A percentile compares a stretch with the other conserved stretches of the same genome.
These are phyloP conservation scores for Beauveria caledonica DNA, from an alignment of 2,329 filamentous ascomycete species.

Conservation along the genomic window DNA sequence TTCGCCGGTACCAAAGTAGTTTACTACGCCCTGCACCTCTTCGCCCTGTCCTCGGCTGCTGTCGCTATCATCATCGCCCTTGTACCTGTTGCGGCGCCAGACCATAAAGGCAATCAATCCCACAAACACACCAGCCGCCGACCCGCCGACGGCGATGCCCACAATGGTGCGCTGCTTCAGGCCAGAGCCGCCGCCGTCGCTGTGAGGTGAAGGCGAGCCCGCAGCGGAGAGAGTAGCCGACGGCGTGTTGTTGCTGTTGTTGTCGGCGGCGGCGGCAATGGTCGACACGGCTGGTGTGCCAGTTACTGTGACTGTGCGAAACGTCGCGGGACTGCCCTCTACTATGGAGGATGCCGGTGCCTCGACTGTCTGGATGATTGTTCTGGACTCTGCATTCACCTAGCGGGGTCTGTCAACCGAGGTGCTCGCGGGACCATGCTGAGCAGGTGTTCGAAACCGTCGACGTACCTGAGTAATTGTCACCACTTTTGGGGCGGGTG, in stretches of 20 bases:
- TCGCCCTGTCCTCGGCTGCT: neutral
- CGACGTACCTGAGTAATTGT: neutral
- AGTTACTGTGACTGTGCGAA: neutral
- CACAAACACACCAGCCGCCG: neutral
- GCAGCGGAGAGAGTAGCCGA: neutral
- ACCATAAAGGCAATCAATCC: neutral
- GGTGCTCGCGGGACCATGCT: too few relatives aligned
- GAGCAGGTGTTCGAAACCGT: too few relatives aligned
- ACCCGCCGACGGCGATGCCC: conserved; percentile 5
- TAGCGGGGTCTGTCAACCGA: too few relatives aligned
- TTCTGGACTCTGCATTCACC: neutral
- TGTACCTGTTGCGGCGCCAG: neutral
- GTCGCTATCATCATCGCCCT: neutral
- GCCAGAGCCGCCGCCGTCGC: neutral
- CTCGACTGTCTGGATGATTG: neutral
- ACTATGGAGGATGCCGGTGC: neutral
- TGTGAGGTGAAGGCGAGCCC: neutral
- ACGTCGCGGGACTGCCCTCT: neutral
- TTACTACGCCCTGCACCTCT: neutral
- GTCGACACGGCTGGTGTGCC: neutral
- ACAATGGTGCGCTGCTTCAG: conserved; percentile 1
- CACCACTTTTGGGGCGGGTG: neutral
- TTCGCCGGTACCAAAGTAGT: neutral
- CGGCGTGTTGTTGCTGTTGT: neutral
- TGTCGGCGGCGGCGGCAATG: neutral